Percentiles rank a stretch among this genome's conserved stretches.
These are phyloP conservation scores for Pseudisothecium myosuroides DNA, from an alignment of 225 moss, liverwort and hornwort species.

Conservation along the genomic window DNA sequence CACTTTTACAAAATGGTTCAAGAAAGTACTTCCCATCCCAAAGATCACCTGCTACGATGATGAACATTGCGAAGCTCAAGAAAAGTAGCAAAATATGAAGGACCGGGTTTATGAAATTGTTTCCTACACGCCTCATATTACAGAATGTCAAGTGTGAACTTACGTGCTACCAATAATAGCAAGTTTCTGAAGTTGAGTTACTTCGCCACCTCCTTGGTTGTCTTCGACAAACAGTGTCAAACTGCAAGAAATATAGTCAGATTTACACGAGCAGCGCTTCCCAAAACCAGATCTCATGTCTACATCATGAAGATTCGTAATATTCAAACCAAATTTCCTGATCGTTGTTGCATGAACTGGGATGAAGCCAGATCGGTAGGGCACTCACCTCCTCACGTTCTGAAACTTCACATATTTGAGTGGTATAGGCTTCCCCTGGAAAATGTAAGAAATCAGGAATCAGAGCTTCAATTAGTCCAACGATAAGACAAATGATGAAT, in stretches of 20 bases:
- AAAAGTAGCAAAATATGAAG: not conserved
- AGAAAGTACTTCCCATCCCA: not conserved
- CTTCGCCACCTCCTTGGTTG: slow-evolving; percentile 78
- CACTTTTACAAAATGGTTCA: not conserved
- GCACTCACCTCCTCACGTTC: slow-evolving; percentile 77
- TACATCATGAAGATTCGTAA: not conserved
- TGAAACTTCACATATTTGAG: slow-evolving; percentile 99
- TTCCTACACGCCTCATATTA: not conserved
- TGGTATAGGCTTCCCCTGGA: slow-evolving; percentile 89
- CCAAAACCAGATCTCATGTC: not conserved
- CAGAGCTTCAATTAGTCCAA: not conserved
- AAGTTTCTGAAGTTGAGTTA: slow-evolving; percentile 84
- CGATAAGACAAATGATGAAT: not conserved
- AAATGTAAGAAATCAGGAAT: not conserved
- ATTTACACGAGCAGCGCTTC: not conserved
- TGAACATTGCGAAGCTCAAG: not conserved
- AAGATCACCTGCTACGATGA: not conserved
- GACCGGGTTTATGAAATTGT: not conserved
- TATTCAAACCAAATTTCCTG: not conserved
- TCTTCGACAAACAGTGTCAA: slow-evolving; percentile 90
- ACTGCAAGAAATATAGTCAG: slow-evolving; percentile 27
- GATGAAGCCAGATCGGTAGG: not conserved
- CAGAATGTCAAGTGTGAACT: slow-evolving; percentile 3
- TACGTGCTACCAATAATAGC: slow-evolving; percentile 93
- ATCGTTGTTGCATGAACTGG: not conserved